Percentiles rank a stretch among this genome's conserved stretches.
These are phyloP conservation scores for Pseudogymnoascus sp. DNA, from an alignment of 2,329 filamentous ascomycete genomes.

Conservation along the genomic window DNA sequence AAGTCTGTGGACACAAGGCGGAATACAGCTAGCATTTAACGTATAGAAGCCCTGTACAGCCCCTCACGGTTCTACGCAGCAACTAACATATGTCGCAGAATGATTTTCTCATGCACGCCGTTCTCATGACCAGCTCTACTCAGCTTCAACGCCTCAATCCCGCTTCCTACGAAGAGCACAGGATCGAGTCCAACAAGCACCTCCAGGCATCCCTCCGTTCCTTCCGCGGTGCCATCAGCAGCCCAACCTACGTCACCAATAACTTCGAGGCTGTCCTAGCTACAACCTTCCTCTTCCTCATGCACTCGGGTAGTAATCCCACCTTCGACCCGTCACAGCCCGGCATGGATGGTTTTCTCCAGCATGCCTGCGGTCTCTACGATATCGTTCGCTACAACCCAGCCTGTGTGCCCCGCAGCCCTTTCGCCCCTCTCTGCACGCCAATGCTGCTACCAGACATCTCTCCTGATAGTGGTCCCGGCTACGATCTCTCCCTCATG, in stretches of 20 bases:
- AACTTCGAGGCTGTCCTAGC: conserved; percentile 18
- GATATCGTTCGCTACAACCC: conserved; percentile 13
- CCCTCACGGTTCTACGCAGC: too few species aligned
- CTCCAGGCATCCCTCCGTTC: conserved; percentile 16
- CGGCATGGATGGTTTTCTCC: conserved; percentile 17
- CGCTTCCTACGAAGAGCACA: conserved; percentile 9
- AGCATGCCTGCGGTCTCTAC: conserved; percentile 16
- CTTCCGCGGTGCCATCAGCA: conserved; percentile 13
- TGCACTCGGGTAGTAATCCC: conserved; percentile 2
- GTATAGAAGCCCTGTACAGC: not conserved
- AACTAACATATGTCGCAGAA: conserved; percentile 11
- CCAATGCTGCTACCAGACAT: conserved; percentile 12
- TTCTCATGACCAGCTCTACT: conserved; percentile 14
- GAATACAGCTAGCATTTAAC: conserved; percentile 17
- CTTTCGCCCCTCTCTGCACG: conserved; percentile 11
- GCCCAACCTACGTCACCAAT: not conserved
- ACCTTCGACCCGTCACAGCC: not conserved
- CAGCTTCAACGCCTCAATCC: conserved; percentile 4
- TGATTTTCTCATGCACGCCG: conserved; percentile 17
- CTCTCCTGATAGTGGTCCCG: conserved; percentile 15
- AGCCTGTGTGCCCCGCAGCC: not conserved
- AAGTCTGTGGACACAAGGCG: conserved; percentile 15
- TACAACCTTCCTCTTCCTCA: conserved; percentile 17
- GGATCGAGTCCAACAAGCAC: conserved; percentile 13
- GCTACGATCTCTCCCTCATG: conserved; percentile 6